A percentile compares a stretch with the other conserved stretches of the same genome.
These are phyloP conservation scores for Ogataea nonfermentans DNA, from an alignment of 805 yeast genomes.

Conservation along the genomic window DNA sequence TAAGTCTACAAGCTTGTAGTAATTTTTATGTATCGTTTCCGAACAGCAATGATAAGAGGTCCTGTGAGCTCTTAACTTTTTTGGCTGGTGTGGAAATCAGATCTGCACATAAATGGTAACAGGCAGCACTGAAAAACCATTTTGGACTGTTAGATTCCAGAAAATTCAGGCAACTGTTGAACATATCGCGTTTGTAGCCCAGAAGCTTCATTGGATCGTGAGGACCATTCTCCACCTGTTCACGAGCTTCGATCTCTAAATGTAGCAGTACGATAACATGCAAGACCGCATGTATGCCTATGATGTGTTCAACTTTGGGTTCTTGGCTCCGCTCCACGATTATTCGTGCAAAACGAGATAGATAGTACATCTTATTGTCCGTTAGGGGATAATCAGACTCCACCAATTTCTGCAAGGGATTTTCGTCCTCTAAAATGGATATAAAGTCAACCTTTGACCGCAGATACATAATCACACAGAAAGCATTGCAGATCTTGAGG, in stretches of 20 bases:
- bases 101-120: slow-evolving; percentile 26
- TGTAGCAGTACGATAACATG: slow-evolving; percentile 31
- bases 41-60: slow-evolving; percentile 17
- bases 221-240: slow-evolving; percentile 10
- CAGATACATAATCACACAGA: slow-evolving; percentile 26
- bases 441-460: slow-evolving; percentile 31
- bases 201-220: slow-evolving; percentile 12
- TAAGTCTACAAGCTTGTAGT: neutral
- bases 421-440: slow-evolving; percentile 25
- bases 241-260: slow-evolving; percentile 27
- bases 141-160: slow-evolving; percentile 20
- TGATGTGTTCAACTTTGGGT: slow-evolving; percentile 27
- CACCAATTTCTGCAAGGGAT: slow-evolving; percentile 1
- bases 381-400: slow-evolving; percentile 22
- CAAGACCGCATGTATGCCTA: slow-evolving; percentile 28
- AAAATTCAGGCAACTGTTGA: slow-evolving; percentile 17
- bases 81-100: slow-evolving; percentile 12
- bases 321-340: slow-evolving; percentile 16
- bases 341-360: slow-evolving; percentile 17
- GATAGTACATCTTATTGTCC: slow-evolving; percentile 19
- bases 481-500: slow-evolving; percentile 20
- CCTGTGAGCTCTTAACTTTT: slow-evolving; percentile 11
- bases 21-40: slow-evolving; percentile 1
- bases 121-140: slow-evolving; percentile 35
- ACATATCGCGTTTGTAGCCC: slow-evolving; percentile 16